A percentile compares a stretch with the other conserved stretches of the same genome.
phyloP scores from a whole-genome alignment of 768 basidiomycete species.

The Xanthoconium stramineum region DNA sequence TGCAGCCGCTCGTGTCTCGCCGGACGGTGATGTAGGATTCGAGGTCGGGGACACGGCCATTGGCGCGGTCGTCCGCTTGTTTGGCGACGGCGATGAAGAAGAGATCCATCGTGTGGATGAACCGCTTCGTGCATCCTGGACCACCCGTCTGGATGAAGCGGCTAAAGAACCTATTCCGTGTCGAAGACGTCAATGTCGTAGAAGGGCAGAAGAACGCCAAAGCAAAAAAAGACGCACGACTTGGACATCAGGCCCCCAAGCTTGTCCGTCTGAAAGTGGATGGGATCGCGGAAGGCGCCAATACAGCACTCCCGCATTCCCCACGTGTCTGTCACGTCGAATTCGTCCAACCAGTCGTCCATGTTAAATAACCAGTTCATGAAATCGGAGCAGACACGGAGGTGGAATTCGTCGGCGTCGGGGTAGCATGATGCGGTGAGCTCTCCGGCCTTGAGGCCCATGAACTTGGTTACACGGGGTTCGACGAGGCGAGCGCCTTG shows the following conservation, averaged over 20 bases:
- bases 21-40: constrained; percentile 53
- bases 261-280: constrained; percentile 26
- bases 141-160: constrained; percentile 38
- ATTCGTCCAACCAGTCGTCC: constrained; percentile 43
- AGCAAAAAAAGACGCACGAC: constrained; percentile 27
- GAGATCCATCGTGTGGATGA: constrained; percentile 39
- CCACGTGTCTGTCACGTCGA: constrained; percentile 29
- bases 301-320: constrained; percentile 32
- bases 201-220: background rate
- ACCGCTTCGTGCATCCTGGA: constrained; percentile 38
- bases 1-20: constrained; percentile 52
- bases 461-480: constrained; percentile 38
- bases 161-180: constrained; percentile 33
- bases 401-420: constrained; percentile 49
- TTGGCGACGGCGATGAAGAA: constrained; percentile 43
- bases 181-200: constrained; percentile 1
- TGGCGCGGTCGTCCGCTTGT: constrained; percentile 42
- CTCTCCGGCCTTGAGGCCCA: constrained; percentile 61
- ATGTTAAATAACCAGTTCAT: constrained; percentile 47
- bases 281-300: constrained; percentile 28
- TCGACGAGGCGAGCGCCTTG: constrained; percentile 27
- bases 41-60: constrained; percentile 38
- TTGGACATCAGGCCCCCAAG: constrained; percentile 31
- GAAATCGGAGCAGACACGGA: constrained; percentile 66
- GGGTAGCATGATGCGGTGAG: constrained; percentile 66